Evolutionary conservation across 2,329 filamentous ascomycete genomes (phyloP).

Genomic region (Diplodia intermedia): DNA sequence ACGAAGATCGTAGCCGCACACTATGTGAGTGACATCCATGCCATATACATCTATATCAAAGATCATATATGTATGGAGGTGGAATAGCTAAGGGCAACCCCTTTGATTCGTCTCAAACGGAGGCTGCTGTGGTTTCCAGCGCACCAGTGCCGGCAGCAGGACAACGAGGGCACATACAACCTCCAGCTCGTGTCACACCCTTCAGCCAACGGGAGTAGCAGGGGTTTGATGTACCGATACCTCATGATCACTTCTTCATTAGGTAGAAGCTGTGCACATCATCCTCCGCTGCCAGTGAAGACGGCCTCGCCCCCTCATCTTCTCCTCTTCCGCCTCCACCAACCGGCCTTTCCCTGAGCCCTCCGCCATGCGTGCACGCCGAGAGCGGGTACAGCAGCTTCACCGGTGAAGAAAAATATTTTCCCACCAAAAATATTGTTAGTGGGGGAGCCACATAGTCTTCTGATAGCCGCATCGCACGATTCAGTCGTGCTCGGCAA

Average conservation of each 20-base stretch:
- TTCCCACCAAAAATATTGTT: slow-evolving; percentile 3
- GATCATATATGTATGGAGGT: slow-evolving; percentile 3
- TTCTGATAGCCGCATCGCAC: slow-evolving; percentile 16
- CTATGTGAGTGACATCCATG: slow-evolving; percentile 5
- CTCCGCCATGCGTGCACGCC: neutral
- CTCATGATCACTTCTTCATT: slow-evolving; percentile 30
- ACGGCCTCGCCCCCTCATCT: slow-evolving; percentile 1
- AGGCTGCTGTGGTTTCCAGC: neutral
- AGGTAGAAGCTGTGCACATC: slow-evolving; percentile 12
- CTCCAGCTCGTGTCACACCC: slow-evolving; percentile 2
- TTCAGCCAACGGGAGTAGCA: slow-evolving; percentile 9
- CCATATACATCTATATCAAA: slow-evolving; percentile 4
- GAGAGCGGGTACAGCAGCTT: neutral
- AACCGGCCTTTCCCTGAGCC: neutral
- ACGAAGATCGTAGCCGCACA: slow-evolving; percentile 21
- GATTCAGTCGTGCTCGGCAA: slow-evolving; percentile 16
- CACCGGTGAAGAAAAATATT: slow-evolving; percentile 15
- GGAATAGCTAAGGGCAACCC: neutral
- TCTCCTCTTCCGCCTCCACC: neutral
- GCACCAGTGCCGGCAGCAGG: slow-evolving; percentile 11
- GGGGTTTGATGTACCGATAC: neutral
- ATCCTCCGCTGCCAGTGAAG: neutral
- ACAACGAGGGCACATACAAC: slow-evolving; percentile 10
- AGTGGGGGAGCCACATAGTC: slow-evolving; percentile 6
- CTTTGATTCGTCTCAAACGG: neutral